phyloP scores from a whole-genome alignment of 805 yeast genomes.

The Starmerella lactis-condensi region DNA sequence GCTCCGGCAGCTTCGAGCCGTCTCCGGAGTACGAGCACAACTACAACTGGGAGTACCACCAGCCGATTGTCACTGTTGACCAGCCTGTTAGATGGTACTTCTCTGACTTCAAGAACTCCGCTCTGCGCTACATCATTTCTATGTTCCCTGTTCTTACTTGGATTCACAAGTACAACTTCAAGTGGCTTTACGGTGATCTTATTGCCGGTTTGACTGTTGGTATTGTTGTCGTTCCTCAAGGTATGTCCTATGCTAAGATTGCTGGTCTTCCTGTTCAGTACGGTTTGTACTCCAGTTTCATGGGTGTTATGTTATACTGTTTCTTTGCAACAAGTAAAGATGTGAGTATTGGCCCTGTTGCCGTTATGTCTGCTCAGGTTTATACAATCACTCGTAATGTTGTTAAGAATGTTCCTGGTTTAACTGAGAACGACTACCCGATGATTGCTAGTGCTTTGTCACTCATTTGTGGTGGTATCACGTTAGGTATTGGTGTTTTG shows the following conservation, averaged over 20 bases:
- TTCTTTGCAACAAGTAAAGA: constrained; percentile 90
- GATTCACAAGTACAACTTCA: constrained; percentile 64
- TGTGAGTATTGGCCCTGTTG: constrained; percentile 92
- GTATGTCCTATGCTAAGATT: constrained; percentile 83
- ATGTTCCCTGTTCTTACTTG: constrained; percentile 68
- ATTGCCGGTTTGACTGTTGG: constrained; percentile 92
- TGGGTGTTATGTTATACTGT: constrained; percentile 76
- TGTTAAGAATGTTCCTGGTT: constrained; percentile 29
- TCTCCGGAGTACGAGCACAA: constrained; percentile 2
- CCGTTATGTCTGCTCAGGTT: constrained; percentile 80
- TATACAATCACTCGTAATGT: constrained; percentile 58
- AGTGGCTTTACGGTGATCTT: constrained; percentile 66
- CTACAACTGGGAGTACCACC: constrained; percentile 10
- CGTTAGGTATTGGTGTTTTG: constrained; percentile 63
- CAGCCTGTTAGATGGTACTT: constrained; percentile 12
- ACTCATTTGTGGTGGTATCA: constrained; percentile 67
- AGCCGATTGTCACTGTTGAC: constrained; percentile 8
- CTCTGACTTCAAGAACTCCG: constrained; percentile 7
- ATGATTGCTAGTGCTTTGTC: constrained; percentile 65
- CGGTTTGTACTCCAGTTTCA: constrained; percentile 79
- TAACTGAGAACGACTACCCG: constrained; percentile 33
- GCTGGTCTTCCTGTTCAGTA: constrained; percentile 69
- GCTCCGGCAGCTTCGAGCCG: constrained; percentile 1
- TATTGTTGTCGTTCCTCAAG: constrained; percentile 79
- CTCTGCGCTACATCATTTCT: constrained; percentile 36